A percentile compares a stretch with the other conserved stretches of the same genome.
phyloP scores from a whole-genome alignment of 106 monocot genomes.

The Apostasia shenzhenica region DNA sequence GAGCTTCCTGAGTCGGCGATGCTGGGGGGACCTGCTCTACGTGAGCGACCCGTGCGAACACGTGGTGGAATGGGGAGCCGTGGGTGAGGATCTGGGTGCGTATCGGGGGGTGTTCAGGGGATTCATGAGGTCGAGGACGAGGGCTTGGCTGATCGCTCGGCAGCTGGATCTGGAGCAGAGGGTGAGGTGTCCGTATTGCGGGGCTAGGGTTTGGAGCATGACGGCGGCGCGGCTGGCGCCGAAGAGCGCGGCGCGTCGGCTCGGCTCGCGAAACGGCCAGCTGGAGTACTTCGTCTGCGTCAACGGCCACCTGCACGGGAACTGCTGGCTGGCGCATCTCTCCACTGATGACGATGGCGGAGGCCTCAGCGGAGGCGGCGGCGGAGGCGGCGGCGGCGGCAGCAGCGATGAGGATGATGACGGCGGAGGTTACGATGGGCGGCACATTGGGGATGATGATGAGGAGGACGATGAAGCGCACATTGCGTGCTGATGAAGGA shows the following conservation, averaged over 20 bases:
- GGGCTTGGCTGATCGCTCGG: conserved; percentile 38
- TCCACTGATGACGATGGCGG: conserved; percentile 27
- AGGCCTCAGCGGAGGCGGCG: neutral
- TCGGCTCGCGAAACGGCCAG: conserved; percentile 33
- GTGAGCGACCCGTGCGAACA: conserved; percentile 86
- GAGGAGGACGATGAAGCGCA: neutral
- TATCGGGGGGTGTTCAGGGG: conserved; percentile 70
- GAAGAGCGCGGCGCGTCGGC: conserved; percentile 38
- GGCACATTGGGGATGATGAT: neutral
- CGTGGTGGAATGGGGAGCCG: conserved; percentile 7
- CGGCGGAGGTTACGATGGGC: neutral
- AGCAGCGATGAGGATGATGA: neutral
- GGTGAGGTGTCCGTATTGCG: conserved; percentile 68
- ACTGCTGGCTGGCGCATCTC: conserved; percentile 69
- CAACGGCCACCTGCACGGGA: conserved; percentile 68
- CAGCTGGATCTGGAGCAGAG: conserved; percentile 40
- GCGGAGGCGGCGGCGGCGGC: conserved; percentile 5
- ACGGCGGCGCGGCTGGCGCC: conserved; percentile 50
- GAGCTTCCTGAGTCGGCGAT: conserved; percentile 44
- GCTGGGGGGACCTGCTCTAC: conserved; percentile 52
- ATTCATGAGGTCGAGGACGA: conserved; percentile 53
- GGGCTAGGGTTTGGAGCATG: conserved; percentile 83
- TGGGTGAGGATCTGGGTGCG: conserved; percentile 46
- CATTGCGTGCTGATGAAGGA: neutral
- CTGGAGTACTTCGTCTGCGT: conserved; percentile 80